A percentile compares a stretch with the other conserved stretches of the same genome.
Evolutionary conservation across 2,329 filamentous ascomycete genomes (phyloP).

Genomic region (Xylariaceae sp.): DNA sequence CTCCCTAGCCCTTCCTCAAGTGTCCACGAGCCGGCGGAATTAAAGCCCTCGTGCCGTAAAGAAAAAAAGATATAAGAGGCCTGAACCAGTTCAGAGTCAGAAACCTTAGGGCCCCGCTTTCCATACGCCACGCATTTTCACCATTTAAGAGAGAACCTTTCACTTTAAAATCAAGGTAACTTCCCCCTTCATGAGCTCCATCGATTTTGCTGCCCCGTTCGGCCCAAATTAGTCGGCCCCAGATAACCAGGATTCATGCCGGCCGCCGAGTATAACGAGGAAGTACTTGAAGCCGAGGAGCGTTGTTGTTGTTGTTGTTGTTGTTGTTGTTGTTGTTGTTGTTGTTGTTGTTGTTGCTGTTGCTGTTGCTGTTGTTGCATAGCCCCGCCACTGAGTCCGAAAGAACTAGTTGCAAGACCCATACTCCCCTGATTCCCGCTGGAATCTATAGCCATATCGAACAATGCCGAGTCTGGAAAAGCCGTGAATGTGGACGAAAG

Average conservation of each 20-base stretch:
- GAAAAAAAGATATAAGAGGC: constrained; percentile 8
- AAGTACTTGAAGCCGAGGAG: constrained; percentile 23
- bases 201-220: constrained; percentile 25
- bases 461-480: constrained; percentile 26
- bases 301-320: constrained; percentile 26
- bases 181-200: constrained; percentile 24
- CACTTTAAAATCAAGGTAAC: constrained; percentile 7
- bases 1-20: too few species aligned
- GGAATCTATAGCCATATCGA: constrained; percentile 29
- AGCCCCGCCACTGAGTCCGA: constrained; percentile 21
- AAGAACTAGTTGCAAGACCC: constrained; percentile 23
- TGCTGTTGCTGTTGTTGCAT: constrained; percentile 24
- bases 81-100: constrained; percentile 10
- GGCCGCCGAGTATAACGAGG: constrained; percentile 25
- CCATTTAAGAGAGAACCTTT: constrained; percentile 6
- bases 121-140: constrained; percentile 17
- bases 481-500: constrained; percentile 25
- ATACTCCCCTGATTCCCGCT: constrained; percentile 21
- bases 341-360: constrained; percentile 23
- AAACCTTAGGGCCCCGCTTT: constrained; percentile 11
- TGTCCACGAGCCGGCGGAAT: background rate
- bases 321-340: too few species aligned
- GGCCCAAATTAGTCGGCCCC: constrained; percentile 22
- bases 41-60: constrained; percentile 15
- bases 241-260: constrained; percentile 25